phyloP scores from a whole-genome alignment of 371 early-diverging fungal genomes.

The Dentiscutata heterogama region DNA sequence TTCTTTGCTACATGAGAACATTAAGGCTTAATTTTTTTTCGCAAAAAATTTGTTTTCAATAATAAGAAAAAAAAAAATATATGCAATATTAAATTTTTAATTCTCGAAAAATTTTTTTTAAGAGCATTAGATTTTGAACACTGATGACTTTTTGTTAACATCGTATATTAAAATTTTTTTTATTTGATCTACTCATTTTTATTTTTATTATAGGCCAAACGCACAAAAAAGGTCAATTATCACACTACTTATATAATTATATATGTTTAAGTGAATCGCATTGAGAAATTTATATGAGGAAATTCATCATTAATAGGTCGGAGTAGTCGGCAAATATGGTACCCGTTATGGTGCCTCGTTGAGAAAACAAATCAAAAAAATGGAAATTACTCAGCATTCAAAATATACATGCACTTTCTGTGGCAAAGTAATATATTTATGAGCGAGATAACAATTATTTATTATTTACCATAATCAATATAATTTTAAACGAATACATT shows the following conservation, averaged over 20 bases:
- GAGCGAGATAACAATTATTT: neutral
- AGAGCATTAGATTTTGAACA: too few species aligned
- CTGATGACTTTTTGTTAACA: too few species aligned
- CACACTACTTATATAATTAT: neutral
- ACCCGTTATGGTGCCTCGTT: slow-evolving; percentile 99
- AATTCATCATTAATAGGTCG: slow-evolving; percentile 68
- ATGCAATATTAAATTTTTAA: too few species aligned
- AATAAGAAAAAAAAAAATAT: too few species aligned
- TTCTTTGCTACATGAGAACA: too few species aligned
- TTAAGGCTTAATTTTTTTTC: too few species aligned
- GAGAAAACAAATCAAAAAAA: slow-evolving; percentile 99
- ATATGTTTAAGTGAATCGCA: neutral
- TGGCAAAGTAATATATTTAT: slow-evolving; percentile 70
- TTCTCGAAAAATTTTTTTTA: too few species aligned
- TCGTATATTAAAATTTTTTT: too few species aligned
- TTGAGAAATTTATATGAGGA: neutral
- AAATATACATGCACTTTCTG: slow-evolving; percentile 99
- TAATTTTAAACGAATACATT: neutral
- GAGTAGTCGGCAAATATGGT: slow-evolving; percentile 99
- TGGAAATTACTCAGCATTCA: slow-evolving; percentile 99
- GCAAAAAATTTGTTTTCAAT: too few species aligned
- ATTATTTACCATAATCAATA: neutral
- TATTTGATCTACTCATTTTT: too few species aligned
- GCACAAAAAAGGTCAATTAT: slow-evolving; percentile 93
- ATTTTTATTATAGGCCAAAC: slow-evolving; percentile 78